Evolutionary conservation across 371 early-diverging fungal species (phyloP).

Genomic region (Mucor piriformis): DNA sequence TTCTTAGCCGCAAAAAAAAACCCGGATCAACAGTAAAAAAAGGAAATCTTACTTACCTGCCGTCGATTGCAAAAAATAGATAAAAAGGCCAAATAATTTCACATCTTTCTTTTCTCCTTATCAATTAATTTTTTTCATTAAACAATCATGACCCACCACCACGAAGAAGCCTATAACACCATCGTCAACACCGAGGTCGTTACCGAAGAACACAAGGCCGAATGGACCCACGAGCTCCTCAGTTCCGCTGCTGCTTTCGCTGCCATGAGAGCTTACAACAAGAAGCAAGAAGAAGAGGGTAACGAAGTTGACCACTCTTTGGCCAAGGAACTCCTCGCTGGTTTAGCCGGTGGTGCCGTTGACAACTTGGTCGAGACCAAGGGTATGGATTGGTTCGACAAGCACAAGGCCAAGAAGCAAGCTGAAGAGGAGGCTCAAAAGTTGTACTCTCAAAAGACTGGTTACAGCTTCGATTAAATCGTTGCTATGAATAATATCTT

Average conservation of each 20-base stretch:
- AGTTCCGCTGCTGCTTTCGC: conserved; percentile 54
- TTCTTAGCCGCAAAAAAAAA: background rate
- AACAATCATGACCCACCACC: conserved; percentile 25
- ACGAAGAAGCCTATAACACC: conserved; percentile 47
- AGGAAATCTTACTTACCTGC: conserved; percentile 2
- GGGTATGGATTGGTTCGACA: conserved; percentile 51
- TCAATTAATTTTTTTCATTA: background rate
- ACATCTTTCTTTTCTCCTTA: background rate
- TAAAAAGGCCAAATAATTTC: conserved; percentile 1
- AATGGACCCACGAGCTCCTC: conserved; percentile 49
- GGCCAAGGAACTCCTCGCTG: conserved; percentile 52
- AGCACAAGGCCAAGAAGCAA: conserved; percentile 45
- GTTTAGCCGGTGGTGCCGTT: conserved; percentile 39
- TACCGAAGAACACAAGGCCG: conserved; percentile 27
- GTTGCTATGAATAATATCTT: too few relatives aligned
- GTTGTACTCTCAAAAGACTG: conserved; percentile 36
- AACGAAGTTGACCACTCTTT: conserved; percentile 29
- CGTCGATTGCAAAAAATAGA: background rate
- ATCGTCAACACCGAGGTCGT: conserved; percentile 13
- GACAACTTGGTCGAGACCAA: conserved; percentile 36
- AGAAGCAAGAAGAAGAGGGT: conserved; percentile 27
- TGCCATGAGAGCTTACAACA: conserved; percentile 44
- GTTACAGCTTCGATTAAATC: conserved; percentile 17
- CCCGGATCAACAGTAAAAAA: conserved; percentile 3
- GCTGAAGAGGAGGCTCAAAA: conserved; percentile 48